Base-by-base conservation (phyloP, 1,139 yeast genomes). In the Magnusiomyces sp. region DNA sequence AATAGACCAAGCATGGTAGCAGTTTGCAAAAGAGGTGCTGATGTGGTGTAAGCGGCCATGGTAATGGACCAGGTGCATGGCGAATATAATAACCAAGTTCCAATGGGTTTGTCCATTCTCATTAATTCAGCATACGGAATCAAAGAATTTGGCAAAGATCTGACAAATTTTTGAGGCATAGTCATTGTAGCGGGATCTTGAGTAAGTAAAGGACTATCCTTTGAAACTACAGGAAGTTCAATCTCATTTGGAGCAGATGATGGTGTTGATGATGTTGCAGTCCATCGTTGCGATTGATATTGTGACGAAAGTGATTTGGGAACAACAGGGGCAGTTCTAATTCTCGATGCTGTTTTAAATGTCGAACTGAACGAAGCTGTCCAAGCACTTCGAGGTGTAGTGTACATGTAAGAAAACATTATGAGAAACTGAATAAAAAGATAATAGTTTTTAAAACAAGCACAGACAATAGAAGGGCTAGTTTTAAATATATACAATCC, bases 51-150 rank as follows among this genome's bases (percentile, higher is more conserved):
- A 0, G 95, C 92, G 0, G 96, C 97, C 83, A 92, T 84, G 1
- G 87, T 76, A 50, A 84, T 81, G 23, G 87, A 81, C 92, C 92
- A 84, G 3, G 75, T 79, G 54, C 88, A 77, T 0, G 98, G 98
- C 43, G 88, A 72, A 53, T 80, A 79, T 44, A 94, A 71, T 37
- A 92, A 71, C 74, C 87, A 79, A 0, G 97, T 84, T 0, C 98
- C 99, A 19, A 85, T 94, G 0, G 98, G 98, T 58, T 88, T 88
- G 61, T 94, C 98, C 50, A 92, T 68, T 51, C 99, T 73, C 83
- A 89, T 81, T 50, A 94, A 73, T 62, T 88, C 95, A 43, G 95
- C 95, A 62, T 88, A 92, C 0, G 98, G 98, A 44, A 87, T 81
- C 79, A 82, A 73, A 54, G 75, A 73, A 43, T 71, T 74, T 0